Conservation (phyloP, 2,329 filamentous ascomycete species). For the Monilinia fructigena region DNA sequence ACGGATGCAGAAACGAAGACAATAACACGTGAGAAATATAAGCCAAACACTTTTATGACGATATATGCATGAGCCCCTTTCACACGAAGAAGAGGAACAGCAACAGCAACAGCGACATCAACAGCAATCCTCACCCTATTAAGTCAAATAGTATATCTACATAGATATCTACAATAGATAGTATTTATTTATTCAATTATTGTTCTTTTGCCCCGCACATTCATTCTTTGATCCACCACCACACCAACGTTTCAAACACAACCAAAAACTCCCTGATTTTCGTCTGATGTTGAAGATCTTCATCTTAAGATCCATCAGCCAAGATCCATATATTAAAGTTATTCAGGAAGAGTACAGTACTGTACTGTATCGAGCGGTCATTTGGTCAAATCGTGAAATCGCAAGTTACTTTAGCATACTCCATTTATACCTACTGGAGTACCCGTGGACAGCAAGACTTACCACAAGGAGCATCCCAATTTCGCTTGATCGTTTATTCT, state of each 20-base stretch:
- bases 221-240: not conserved
- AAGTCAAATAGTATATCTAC: not conserved
- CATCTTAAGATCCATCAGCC: conserved; percentile 17
- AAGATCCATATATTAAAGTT: conserved; percentile 24
- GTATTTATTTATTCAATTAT: not conserved
- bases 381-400: not conserved
- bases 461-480: not conserved
- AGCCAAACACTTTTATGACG: not conserved
- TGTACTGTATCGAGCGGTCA: not conserved
- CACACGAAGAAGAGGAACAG: too few species aligned
- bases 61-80: conserved; percentile 8
- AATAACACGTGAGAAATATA: not conserved
- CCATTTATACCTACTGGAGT: too few species aligned
- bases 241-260: conserved; percentile 16
- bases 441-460: too few species aligned
- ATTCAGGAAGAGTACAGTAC: not conserved
- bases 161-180: not conserved
- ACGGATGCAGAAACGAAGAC: conserved; percentile 2
- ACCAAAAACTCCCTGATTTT: conserved; percentile 14
- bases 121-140: not conserved
- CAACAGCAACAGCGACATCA: not conserved
- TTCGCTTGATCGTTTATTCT: conserved; percentile 2
- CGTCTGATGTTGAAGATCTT: conserved; percentile 23
- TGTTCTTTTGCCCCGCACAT: not conserved
- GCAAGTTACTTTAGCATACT: not conserved